These are phyloP conservation scores for Podospora pseudocomata DNA, from an alignment of 495 filamentous ascomycete genomes.

Conservation along the genomic window DNA sequence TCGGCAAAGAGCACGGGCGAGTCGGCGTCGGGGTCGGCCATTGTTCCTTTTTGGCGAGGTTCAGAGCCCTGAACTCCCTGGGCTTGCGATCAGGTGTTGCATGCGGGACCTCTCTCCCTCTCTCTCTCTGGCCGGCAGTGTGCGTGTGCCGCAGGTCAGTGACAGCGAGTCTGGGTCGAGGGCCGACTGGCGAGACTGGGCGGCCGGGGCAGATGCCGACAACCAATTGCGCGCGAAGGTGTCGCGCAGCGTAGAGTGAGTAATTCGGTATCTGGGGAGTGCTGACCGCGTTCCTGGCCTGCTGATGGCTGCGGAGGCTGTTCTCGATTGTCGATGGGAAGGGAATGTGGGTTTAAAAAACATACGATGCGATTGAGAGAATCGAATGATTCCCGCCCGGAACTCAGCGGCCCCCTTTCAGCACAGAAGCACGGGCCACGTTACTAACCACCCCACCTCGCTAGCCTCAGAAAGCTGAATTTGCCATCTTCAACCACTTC, in stretches of 20 bases:
- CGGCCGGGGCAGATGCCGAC: background rate
- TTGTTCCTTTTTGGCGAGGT: slow-evolving; percentile 13
- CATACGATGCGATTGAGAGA: background rate
- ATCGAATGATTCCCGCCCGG: background rate
- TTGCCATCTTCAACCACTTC: background rate
- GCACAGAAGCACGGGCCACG: background rate
- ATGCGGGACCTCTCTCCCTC: slow-evolving; percentile 20
- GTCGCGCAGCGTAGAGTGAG: background rate
- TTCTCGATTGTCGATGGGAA: slow-evolving; percentile 3
- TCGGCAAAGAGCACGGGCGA: slow-evolving; percentile 30
- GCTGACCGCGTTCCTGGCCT: background rate
- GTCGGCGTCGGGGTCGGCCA: slow-evolving; percentile 28
- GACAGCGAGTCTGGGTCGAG: slow-evolving; percentile 9
- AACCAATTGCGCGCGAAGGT: background rate
- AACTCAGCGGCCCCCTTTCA: background rate
- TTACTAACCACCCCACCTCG: background rate
- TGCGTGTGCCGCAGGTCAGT: slow-evolving; percentile 11
- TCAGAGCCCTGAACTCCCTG: slow-evolving; percentile 8
- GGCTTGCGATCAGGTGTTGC: slow-evolving; percentile 27
- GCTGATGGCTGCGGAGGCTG: background rate
- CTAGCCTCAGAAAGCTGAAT: background rate
- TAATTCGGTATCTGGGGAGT: background rate
- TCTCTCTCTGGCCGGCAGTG: background rate
- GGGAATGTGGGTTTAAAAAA: slow-evolving; percentile 4
- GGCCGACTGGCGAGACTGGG: slow-evolving; percentile 5